These are phyloP conservation scores for Aspergillus fijiensis DNA, from an alignment of 2,329 filamentous ascomycete genomes.

Conservation along the genomic window DNA sequence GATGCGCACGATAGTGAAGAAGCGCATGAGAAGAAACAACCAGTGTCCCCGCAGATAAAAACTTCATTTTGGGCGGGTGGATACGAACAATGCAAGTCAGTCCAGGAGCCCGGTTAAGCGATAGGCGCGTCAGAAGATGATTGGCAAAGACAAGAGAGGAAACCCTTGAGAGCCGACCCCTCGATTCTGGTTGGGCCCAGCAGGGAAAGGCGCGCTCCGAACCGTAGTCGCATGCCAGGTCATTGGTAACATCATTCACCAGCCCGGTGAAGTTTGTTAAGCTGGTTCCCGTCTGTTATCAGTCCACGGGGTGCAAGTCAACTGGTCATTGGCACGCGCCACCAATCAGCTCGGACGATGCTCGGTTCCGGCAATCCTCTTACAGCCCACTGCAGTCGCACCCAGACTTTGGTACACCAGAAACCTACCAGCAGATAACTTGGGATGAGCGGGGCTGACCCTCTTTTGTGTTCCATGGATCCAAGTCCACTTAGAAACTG, in stretches of 20 bases:
- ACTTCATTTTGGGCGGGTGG: slow-evolving; percentile 2
- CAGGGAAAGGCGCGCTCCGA: slow-evolving; percentile 32
- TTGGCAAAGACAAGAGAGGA: slow-evolving; percentile 4
- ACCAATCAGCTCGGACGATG: slow-evolving; percentile 13
- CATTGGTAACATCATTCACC: slow-evolving; percentile 10
- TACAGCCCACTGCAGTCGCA: not conserved
- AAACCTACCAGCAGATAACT: not conserved
- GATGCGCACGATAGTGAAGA: not conserved
- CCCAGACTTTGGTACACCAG: not conserved
- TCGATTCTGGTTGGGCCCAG: slow-evolving; percentile 16
- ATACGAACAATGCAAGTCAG: slow-evolving; percentile 11
- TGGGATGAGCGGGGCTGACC: slow-evolving; percentile 10
- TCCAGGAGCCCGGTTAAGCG: slow-evolving; percentile 15
- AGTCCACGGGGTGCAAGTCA: not conserved
- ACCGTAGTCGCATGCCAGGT: slow-evolving; percentile 34
- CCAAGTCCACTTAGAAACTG: slow-evolving; percentile 5
- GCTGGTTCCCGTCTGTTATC: not conserved
- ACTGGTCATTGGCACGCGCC: not conserved
- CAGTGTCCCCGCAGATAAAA: slow-evolving; percentile 11
- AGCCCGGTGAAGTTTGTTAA: slow-evolving; percentile 10
- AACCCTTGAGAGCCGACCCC: slow-evolving; percentile 8
- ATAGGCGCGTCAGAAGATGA: slow-evolving; percentile 11
- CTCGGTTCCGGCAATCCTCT: slow-evolving; percentile 18
- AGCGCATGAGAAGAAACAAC: no score
- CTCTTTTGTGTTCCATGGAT: slow-evolving; percentile 18